Evolutionary conservation across 2,329 filamentous ascomycete genomes (phyloP).

Genomic region (Aureobasidium sp.): DNA sequence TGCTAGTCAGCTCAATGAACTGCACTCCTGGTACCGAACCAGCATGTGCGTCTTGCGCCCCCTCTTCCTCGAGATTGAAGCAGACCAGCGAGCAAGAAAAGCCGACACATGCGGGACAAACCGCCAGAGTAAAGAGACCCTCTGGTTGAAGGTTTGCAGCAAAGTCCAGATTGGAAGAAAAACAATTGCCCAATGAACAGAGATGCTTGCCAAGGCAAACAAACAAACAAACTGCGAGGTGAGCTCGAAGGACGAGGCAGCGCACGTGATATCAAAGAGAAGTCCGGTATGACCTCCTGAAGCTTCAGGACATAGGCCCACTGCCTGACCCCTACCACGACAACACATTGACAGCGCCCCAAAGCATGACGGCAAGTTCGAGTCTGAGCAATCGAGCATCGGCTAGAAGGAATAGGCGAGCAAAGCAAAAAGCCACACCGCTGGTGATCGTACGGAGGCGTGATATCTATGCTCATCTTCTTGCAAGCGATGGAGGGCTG

Average conservation of each 20-base stretch:
- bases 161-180: background rate
- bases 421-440: constrained; percentile 33
- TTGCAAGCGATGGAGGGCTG: constrained; percentile 6
- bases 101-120: background rate
- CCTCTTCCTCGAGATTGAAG: background rate
- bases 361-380: background rate
- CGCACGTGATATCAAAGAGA: constrained; percentile 12
- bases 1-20: background rate
- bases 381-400: constrained; percentile 32
- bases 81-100: background rate
- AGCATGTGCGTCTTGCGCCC: background rate
- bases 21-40: constrained; percentile 3
- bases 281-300: background rate
- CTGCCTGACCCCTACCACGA: background rate
- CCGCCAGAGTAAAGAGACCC: background rate
- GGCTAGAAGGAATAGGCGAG: constrained; percentile 35
- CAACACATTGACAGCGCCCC: background rate
- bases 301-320: background rate
- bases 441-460: constrained; percentile 19
- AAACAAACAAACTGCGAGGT: constrained; percentile 6
- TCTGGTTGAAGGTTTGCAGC: background rate
- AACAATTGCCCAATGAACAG: background rate
- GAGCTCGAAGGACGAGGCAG: background rate
- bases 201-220: constrained; percentile 6
- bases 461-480: constrained; percentile 1